Conservation (phyloP, 2,329 filamentous ascomycete genomes). For the Pseudogymnoascus sp. region DNA sequence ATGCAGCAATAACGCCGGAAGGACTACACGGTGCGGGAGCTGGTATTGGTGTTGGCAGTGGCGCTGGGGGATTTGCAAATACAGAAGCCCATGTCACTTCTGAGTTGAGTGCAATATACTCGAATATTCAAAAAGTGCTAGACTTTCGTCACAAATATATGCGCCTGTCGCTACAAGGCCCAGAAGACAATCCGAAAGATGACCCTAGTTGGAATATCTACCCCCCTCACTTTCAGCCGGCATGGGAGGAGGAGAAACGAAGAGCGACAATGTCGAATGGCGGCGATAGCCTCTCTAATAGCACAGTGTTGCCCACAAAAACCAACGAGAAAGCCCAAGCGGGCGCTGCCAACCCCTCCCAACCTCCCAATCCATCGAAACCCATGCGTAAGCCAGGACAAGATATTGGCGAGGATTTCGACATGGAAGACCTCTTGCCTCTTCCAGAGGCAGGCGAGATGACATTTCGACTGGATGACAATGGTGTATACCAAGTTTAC, state of each 20-base stretch:
- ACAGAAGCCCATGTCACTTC: constrained; percentile 73
- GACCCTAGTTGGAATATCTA: constrained; percentile 79
- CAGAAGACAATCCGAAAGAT: constrained; percentile 82
- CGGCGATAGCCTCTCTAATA: constrained; percentile 40
- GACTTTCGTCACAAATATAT: constrained; percentile 88
- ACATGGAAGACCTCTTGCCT: constrained; percentile 68
- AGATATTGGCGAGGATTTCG: constrained; percentile 87
- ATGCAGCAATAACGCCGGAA: constrained; percentile 42
- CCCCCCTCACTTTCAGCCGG: constrained; percentile 82
- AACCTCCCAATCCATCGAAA: constrained; percentile 12
- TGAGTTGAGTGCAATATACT: constrained; percentile 79
- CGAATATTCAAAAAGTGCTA: constrained; percentile 82
- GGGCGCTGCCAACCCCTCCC: constrained; percentile 19
- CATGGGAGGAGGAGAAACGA: constrained; percentile 58
- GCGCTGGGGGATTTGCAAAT: constrained; percentile 55
- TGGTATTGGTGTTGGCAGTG: constrained; percentile 52
- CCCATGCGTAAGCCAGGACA: constrained; percentile 72
- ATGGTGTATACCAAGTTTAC: constrained; percentile 88
- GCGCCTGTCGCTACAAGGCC: constrained; percentile 70
- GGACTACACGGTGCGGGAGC: constrained; percentile 50
- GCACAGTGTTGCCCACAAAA: constrained; percentile 31
- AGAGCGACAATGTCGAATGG: constrained; percentile 18
- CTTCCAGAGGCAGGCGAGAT: constrained; percentile 63
- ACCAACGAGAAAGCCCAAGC: constrained; percentile 13
- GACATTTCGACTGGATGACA: constrained; percentile 71